These are phyloP conservation scores for Barbarea vulgaris DNA, from an alignment of 345 rosid species.

Conservation along the genomic window DNA sequence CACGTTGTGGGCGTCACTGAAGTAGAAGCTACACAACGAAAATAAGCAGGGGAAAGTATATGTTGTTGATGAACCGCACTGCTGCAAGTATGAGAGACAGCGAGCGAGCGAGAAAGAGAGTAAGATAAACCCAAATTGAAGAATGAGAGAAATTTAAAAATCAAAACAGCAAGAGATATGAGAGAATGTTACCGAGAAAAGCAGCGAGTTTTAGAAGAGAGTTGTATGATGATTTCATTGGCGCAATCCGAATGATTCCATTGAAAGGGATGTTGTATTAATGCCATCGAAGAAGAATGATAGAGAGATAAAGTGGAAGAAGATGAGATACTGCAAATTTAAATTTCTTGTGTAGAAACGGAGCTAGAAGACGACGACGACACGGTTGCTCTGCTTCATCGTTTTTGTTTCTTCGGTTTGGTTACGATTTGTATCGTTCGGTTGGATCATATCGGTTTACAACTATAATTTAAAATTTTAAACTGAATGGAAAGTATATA, in stretches of 20 bases:
- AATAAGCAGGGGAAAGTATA: neutral
- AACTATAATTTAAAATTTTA: neutral
- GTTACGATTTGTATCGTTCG: neutral
- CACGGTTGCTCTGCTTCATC: slow-evolving; percentile 1
- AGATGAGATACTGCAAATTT: neutral
- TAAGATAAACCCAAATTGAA: neutral
- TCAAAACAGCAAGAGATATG: neutral
- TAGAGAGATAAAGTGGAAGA: neutral
- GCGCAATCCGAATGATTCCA: neutral
- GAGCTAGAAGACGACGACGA: slow-evolving; percentile 25
- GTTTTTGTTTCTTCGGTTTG: neutral
- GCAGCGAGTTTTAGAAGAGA: neutral
- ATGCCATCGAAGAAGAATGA: slow-evolving; percentile 2
- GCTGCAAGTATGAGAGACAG: neutral
- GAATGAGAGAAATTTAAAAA: neutral
- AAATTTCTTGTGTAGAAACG: neutral
- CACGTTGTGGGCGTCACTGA: slow-evolving; percentile 37
- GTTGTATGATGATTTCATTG: neutral
- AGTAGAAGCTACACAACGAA: slow-evolving; percentile 11
- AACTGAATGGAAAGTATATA: no score
- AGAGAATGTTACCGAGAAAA: slow-evolving; percentile 21
- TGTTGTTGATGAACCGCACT: slow-evolving; percentile 25
- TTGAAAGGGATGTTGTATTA: neutral
- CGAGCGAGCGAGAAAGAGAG: neutral
- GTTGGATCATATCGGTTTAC: neutral